A percentile compares a stretch with the other conserved stretches of the same genome.
Evolutionary conservation across 78 protist genomes (phyloP).

Genomic region (Mastigamoeba balamuthi): DNA sequence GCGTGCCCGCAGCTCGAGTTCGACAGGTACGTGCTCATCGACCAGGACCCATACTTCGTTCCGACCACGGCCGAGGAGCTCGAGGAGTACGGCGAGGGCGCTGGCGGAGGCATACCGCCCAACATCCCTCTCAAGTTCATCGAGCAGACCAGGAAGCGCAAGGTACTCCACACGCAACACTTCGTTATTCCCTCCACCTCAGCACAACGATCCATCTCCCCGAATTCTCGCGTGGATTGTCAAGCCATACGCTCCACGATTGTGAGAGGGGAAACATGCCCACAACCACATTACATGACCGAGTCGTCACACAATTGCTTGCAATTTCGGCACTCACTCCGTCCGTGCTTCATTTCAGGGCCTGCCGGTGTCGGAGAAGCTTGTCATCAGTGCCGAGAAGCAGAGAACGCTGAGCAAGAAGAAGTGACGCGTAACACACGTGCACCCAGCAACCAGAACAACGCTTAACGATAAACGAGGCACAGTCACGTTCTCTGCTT

Average conservation of each 20-base stretch:
- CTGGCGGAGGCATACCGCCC: conserved; percentile 40
- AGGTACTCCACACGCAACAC: no score
- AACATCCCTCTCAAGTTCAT: conserved; percentile 76
- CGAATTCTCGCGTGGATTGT: no score
- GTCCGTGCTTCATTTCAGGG: no score
- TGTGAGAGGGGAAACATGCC: no score
- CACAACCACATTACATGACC: no score
- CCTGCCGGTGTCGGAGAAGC: conserved; percentile 72
- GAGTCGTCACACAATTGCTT: background rate
- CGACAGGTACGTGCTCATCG: conserved; percentile 53
- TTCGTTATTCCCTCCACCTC: no score
- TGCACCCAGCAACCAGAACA: no score
- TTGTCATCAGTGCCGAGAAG: conserved; percentile 87
- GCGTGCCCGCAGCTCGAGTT: conserved; percentile 84
- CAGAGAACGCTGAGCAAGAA: conserved; percentile 77
- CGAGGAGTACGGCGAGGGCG: conserved; percentile 78
- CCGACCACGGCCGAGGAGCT: conserved; percentile 86
- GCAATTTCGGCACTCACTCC: background rate
- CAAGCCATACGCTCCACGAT: no score
- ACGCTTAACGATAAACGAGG: no score
- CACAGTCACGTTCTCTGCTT: no score
- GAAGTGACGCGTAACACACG: no score
- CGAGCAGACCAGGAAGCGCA: conserved; percentile 57
- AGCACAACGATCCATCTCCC: no score
- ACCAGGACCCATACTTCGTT: conserved; percentile 77